Base-by-base conservation (phyloP, 805 yeast genomes). In the Suhomyces canberraensis region DNA sequence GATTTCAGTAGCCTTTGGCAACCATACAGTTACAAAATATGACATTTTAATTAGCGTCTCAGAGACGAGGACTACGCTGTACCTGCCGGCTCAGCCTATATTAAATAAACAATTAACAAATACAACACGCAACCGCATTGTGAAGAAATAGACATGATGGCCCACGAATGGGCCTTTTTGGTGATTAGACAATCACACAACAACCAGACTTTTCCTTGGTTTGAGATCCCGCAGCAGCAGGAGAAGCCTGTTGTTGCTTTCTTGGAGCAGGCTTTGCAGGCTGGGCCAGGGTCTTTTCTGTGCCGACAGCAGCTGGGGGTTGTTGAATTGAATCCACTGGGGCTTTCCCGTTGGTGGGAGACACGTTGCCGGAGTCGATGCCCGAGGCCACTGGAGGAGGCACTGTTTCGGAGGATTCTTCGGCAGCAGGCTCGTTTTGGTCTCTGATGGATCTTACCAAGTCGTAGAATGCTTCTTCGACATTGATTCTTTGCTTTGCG, bases 401-500 rank as follows among this genome's bases (percentile, higher is more conserved):
- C 20, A 19, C 34, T 25, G 25, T 29, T 11, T 28, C 24, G 39
- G 26, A 31, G 37, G 11, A 24, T 7, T 31, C n/a, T 11, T 30
- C 16, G 14, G 21, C 31, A 7, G 37, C 26, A 25, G 35, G 47
- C 28, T 29, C 30, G 35, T 46, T 25, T 14, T 46, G 48, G 29
- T 52, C 59, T 44, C 62, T 73, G 36, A 81, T 77, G 29, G 70
- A 67, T 47, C 88, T 72, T 11, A 82, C 85, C 45, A 84, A 58
- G 25, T 78, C 81, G 53, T 73, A 80, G 59, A 87, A 87, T 3
- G 90, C 84, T 51, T 82, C 88, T 55, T 87, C 95, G 30, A 93
- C 97, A 51, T 93, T 90, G 47, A 83, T 75, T 41, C 95, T 81
- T 51, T 84, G 86, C 61, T 93, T 93, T 16, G 98, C 98, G 27